Evolutionary conservation across 192 early-diverging fungal genomes (phyloP), one percentile per base, ranked within the genome.

Genomic region (Coemansia aciculifera): DNA sequence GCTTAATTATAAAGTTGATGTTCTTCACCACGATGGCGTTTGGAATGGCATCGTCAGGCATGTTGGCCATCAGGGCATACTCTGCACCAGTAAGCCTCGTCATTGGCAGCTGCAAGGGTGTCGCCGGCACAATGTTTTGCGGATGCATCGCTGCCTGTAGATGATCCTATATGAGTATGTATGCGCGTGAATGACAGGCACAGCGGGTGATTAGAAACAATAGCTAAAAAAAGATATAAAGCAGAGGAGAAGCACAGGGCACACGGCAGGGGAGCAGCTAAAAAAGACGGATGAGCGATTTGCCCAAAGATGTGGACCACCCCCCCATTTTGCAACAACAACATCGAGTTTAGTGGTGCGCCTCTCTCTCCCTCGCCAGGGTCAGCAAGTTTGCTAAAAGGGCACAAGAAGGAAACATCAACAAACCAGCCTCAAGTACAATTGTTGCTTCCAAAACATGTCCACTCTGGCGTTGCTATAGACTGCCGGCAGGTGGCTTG

Each of bases 21-120:
- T 93, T 93, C 74, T 93, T 93, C 75, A 93, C 90, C 32, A 93
- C 91, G 60, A 93, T 87, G 0, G 91, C 90, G 19, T 88, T 93
- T 19, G 88, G 87, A 61, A 93, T 93, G 21, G 81, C 81, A 34
- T 83, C 81, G 59, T 83, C 81, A 10, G 81, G 81, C 81, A 83
- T 83, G 63, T 83, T 83, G 38, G 75, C 77, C 81, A 83, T 83
- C 51, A 83, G 68, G 54, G 76, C 77, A 63, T 72, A 78, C 64
- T 83, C 81, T 43, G 81, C 81, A 23, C 76, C 75, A 11, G 75
- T 83, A 43, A 83, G 69, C 57, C 67, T 68, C 34, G 67, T 71
- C 37, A 68, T 32, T 48, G 77, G 81, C 51, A 67, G 46, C 73
- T 78, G 81, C 69, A 83, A 52, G 37, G 69, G 73, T 34, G 76